Evolutionary conservation across 805 yeast genomes (phyloP), one percentile per base, ranked within the genome.

Genomic region (Zygotorulaspora chibaensis): DNA sequence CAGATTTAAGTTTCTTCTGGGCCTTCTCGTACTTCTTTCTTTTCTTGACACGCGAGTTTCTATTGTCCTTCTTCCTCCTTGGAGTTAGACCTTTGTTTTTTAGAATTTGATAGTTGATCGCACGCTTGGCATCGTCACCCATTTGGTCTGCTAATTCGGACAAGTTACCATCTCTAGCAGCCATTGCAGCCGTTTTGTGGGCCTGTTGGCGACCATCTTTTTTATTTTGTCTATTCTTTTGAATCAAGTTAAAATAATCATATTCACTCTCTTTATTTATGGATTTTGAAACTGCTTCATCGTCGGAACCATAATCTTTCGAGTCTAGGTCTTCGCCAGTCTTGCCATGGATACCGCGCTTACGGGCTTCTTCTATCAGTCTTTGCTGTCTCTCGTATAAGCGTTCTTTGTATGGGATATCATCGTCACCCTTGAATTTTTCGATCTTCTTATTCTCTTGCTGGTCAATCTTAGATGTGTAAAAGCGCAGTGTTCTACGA

Each of bases 21-120:
- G 99, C 99, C 65, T 79, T 76, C 53, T 88, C 98, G 73, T 86
- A 93, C 80, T 87, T 87, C 81, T 83, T 87, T 76, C 99, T 85
- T 95, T 91, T 93, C 77, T 93, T 93, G 59, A 93, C 98, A 71
- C 99, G 84, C 35, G 98, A 80, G 66, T 93, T 93, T 70, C 97
- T 80, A 74, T 86, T 81, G 54, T 87, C 96, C 76, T 93, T 93
- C 74, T 87, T 85, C 65, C 96, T 79, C 67, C 83, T 85, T 15
- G 95, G 91, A 1, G 97, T 90, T 52, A 93, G 80, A 62, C 99
- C 99, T 73, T 87, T 90, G 73, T 93, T 93, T 78, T 91, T 93
- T 70, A 87, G 75, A 52, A 93, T 93, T 73, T 91, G 98, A 71
- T 84, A 93, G 65, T 86, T 88, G 59, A 93, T 76, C 1, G 97